Evolutionary conservation across 257 asterid species (phyloP).

Genomic region (Gentiana dahurica): DNA sequence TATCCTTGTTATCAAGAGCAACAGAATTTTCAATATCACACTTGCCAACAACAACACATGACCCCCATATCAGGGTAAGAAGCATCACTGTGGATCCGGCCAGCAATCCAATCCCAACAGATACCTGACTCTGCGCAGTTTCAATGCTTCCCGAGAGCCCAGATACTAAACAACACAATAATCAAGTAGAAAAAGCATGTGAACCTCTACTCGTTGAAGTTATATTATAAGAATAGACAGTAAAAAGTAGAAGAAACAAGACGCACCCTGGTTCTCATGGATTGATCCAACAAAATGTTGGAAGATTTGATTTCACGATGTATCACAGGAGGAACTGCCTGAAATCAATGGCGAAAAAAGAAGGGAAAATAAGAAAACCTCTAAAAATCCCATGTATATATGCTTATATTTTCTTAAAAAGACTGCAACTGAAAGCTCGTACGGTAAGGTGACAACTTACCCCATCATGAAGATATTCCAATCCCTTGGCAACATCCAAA

Average conservation of each 20-base stretch:
- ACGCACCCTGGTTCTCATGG: conserved; percentile 79
- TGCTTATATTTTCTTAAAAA: too few species aligned
- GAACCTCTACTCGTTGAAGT: too few species aligned
- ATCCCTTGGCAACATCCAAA: too few species aligned
- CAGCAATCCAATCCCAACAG: conserved; percentile 84
- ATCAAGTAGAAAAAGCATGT: too few species aligned
- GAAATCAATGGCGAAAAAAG: conserved; percentile 19
- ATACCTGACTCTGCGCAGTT: conserved; percentile 89
- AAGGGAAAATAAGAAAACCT: conserved; percentile 3
- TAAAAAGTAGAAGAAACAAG: conserved; percentile 9
- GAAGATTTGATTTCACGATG: conserved; percentile 92
- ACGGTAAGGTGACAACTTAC: too few species aligned
- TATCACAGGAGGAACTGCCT: conserved; percentile 96
- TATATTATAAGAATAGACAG: background rate
- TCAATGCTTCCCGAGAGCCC: conserved; percentile 72
- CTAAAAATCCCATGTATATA: background rate
- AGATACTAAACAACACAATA: conserved; percentile 50
- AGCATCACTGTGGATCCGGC: conserved; percentile 98
- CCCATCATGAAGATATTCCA: too few species aligned
- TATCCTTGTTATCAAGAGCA: conserved; percentile 48
- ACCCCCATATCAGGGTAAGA: conserved; percentile 81
- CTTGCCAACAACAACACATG: conserved; percentile 77
- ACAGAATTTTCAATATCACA: conserved; percentile 41
- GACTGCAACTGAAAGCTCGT: background rate
- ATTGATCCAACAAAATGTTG: conserved; percentile 82